Evolutionary conservation across 2,329 filamentous ascomycete species (phyloP), one percentile per base, ranked within the genome.

Genomic region (Fusarium sterilihyphosum): DNA sequence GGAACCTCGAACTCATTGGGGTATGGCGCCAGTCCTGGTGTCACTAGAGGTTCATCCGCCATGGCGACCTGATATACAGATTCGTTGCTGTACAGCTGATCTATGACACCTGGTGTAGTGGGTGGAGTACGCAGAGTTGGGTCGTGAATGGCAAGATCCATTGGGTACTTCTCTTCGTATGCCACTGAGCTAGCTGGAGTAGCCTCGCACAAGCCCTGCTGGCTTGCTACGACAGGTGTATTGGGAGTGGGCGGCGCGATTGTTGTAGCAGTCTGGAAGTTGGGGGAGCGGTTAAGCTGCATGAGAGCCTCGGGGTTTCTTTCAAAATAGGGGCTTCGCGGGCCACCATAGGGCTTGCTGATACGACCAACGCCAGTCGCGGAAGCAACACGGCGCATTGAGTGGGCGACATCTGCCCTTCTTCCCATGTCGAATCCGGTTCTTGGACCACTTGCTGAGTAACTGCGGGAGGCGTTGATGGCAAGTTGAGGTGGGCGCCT

Each of bases 321-420:
- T 47, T 86, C 86, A 54, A 85, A 83, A 71, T 80, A 83, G 13
- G 81, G 82, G 67, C 82, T 84, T 59, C 80, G 81, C 33, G 81
- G 82, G 5, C 78, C 80, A 43, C 74, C 77, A 6, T 71, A 73
- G 10, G 73, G 65, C 68, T 84, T 84, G 54, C 76, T 78, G 33
- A 84, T 77, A 44, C 83, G 79, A 7, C 78, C 80, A 33, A 81
- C 78, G 11, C 88, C 86, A 8, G 84, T 86, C 14, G 86, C 84
- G 6, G 88, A 90, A 20, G 86, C 85, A 49, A 89, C 88, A 47
- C 88, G 86, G 31, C 88, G 85, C 81, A 90, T 88, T 5, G 87
- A 85, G 67, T 84, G 84, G 5, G 84, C 81, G 24, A 83, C 80
- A 31, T 89, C 87, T 24, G 81, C 73, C 38, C 86, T 82, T 74